Conservation (phyloP, 768 basidiomycete species). For the Boletus reticuloceps region DNA sequence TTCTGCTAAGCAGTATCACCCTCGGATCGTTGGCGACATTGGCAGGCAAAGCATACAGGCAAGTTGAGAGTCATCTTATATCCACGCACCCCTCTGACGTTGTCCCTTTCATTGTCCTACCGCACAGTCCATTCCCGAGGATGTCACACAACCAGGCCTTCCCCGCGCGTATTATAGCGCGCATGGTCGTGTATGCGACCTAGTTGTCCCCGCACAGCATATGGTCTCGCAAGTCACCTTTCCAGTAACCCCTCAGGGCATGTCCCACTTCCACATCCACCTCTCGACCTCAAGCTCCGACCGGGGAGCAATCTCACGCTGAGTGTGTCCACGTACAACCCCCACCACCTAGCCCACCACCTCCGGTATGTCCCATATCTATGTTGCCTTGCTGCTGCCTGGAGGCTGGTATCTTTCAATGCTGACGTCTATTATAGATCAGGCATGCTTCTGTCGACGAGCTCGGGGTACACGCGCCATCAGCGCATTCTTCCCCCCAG, state of each 20-base stretch:
- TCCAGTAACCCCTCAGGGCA: slow-evolving; percentile 34
- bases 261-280: background rate
- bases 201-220: no score
- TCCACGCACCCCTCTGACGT: slow-evolving; percentile 1
- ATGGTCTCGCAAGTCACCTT: no score
- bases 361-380: slow-evolving; percentile 15
- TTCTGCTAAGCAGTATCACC: background rate
- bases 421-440: slow-evolving; percentile 4
- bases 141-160: no score
- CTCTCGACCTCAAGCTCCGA: background rate
- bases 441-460: slow-evolving; percentile 27
- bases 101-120: background rate
- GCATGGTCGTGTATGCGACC: no score
- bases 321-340: slow-evolving; percentile 8
- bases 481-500: slow-evolving; percentile 23
- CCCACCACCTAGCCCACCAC: slow-evolving; percentile 9
- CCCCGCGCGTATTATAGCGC: no score
- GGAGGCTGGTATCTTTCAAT: slow-evolving; percentile 11
- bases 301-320: slow-evolving; percentile 29
- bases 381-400: slow-evolving; percentile 22
- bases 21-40: slow-evolving; percentile 47
- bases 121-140: slow-evolving; percentile 71
- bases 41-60: slow-evolving; percentile 47
- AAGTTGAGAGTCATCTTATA: slow-evolving; percentile 1
- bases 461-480: slow-evolving; percentile 18